Base-by-base conservation (phyloP, 805 yeast species). In the Maudiozyma turicensis region DNA sequence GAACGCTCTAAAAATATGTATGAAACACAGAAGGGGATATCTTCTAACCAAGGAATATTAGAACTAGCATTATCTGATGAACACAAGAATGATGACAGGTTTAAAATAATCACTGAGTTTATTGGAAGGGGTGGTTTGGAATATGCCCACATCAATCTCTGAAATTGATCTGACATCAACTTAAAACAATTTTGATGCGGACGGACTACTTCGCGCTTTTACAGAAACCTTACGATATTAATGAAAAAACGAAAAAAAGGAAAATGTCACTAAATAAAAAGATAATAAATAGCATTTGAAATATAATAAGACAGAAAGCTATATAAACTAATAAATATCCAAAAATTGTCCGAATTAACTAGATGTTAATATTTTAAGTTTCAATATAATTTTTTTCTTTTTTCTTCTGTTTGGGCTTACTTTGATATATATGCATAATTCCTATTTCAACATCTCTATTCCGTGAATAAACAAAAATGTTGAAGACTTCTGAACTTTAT, bases 81-180 rank as follows among this genome's bases (percentile, higher is more conserved):
- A n/a, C 67, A 63, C 3, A 69, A 68, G 2, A 66, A 74, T 39
- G 74, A 66, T 5, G 86, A 84, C 55, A 76, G 86, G 54, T 83
- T 90, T 64, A 83, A 80, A 59, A 82, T 82, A 3, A 76, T 91
- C 47, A 76, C 84, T 50, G 95, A 87, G 48, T 90, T 83, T 63
- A 76, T 90, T 43, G 95, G 96, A 1, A 77, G 89, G 50, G 99
- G 99, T 1, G 91, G 84, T 0, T 76, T 90, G 79, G 87, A 82
- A 45, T 65, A 65, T 51, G 38, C 56, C 7, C 54, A 51, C 40
- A 20, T 49, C 6, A 40, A 30, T 10, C 30, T 45, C 30, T 49
- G 46, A 44, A 45, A 20, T 32, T 2, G 9, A 15, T 14, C 11
- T 40, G 43, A 42, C 14, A 42, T 42, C 26, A 31, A 8, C 29